A percentile compares a stretch with the other conserved stretches of the same genome.
Evolutionary conservation across 2,329 filamentous ascomycete genomes (phyloP).

Genomic region (Knufia fluminis): DNA sequence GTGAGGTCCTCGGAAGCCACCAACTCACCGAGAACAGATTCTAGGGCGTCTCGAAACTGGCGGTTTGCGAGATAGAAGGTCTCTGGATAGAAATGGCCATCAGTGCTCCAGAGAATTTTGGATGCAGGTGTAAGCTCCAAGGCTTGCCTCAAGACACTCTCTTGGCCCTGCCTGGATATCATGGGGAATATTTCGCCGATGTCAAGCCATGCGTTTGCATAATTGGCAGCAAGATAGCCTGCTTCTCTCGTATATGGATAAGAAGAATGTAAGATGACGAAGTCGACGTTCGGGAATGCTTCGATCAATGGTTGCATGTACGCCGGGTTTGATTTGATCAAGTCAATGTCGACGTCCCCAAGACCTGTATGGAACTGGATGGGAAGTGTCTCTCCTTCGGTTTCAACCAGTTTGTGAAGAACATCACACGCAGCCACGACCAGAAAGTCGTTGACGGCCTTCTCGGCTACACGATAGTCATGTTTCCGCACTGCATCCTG

Average conservation of each 20-base stretch:
- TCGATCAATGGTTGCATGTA: conserved; percentile 66
- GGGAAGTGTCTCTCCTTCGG: conserved; percentile 40
- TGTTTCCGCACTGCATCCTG: conserved; percentile 21
- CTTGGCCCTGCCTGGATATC: conserved; percentile 67
- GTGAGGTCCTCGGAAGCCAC: conserved; percentile 55
- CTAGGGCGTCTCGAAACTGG: conserved; percentile 62
- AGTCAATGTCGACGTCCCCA: conserved; percentile 67
- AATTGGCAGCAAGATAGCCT: conserved; percentile 68
- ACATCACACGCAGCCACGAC: conserved; percentile 55
- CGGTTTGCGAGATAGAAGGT: conserved; percentile 64
- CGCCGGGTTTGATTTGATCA: conserved; percentile 62
- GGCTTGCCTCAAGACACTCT: conserved; percentile 59
- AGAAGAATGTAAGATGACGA: conserved; percentile 69
- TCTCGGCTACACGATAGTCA: conserved; percentile 45
- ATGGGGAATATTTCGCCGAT: conserved; percentile 76
- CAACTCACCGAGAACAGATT: conserved; percentile 57
- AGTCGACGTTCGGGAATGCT: conserved; percentile 57
- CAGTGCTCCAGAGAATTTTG: conserved; percentile 72
- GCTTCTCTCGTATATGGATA: conserved; percentile 74
- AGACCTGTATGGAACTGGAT: conserved; percentile 78
- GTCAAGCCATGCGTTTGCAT: conserved; percentile 72
- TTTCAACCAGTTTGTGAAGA: conserved; percentile 38
- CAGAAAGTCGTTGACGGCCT: conserved; percentile 59
- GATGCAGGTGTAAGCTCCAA: conserved; percentile 65
- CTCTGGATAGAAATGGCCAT: conserved; percentile 71